Conservation (phyloP, 805 yeast species). For the Monosporozyma servazzii region DNA sequence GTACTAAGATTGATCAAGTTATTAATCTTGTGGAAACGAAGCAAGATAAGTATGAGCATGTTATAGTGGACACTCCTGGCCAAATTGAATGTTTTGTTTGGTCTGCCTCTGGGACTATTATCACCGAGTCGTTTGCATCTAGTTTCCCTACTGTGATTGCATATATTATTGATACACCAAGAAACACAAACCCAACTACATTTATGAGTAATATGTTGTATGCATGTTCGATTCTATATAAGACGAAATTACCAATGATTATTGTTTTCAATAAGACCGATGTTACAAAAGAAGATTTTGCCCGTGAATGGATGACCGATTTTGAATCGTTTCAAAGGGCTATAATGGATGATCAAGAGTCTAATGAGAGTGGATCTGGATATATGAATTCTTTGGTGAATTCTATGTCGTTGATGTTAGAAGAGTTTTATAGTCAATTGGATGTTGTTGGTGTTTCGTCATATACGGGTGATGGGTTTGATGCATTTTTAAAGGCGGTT, state of each 20-base stretch:
- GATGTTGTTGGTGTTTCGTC: slow-evolving; percentile 92
- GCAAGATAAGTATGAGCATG: slow-evolving; percentile 45
- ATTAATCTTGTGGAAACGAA: slow-evolving; percentile 76
- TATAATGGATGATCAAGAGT: slow-evolving; percentile 54
- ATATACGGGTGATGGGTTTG: slow-evolving; percentile 89
- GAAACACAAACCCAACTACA: slow-evolving; percentile 89
- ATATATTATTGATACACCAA: slow-evolving; percentile 91
- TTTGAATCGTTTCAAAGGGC: slow-evolving; percentile 86
- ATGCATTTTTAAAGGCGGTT: slow-evolving; percentile 77
- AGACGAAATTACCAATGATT: slow-evolving; percentile 94
- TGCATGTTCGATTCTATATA: slow-evolving; percentile 93
- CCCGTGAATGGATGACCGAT: slow-evolving; percentile 95
- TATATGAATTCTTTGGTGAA: slow-evolving; percentile 91
- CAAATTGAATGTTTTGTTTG: slow-evolving; percentile 98
- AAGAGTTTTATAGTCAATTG: slow-evolving; percentile 86
- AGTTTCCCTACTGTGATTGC: slow-evolving; percentile 94
- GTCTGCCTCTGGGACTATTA: slow-evolving; percentile 95
- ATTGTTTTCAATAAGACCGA: slow-evolving; percentile 94
- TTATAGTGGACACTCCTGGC: slow-evolving; percentile 95
- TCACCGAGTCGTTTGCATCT: slow-evolving; percentile 93
- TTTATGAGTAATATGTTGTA: slow-evolving; percentile 97
- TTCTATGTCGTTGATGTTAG: slow-evolving; percentile 92
- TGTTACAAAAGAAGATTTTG: slow-evolving; percentile 74
- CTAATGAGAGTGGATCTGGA: slow-evolving; percentile 56
- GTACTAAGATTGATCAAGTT: slow-evolving; percentile 96